Conservation (phyloP, 2,329 filamentous ascomycete species). For the Shiraia sp. region DNA sequence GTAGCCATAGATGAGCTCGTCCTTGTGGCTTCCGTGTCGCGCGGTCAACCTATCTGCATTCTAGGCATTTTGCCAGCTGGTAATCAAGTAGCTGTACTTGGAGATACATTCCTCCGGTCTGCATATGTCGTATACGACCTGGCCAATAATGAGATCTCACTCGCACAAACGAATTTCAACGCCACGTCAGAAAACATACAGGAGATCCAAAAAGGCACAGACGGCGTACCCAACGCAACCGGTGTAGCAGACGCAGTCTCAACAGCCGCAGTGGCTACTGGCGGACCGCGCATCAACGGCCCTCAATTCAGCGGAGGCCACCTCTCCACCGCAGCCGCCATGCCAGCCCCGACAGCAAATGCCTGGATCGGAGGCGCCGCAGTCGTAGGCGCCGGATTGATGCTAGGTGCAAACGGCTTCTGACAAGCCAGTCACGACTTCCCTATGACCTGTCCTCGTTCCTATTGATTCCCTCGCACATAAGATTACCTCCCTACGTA, state of each 20-base stretch:
- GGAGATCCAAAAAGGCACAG: constrained; percentile 57
- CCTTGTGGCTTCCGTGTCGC: constrained; percentile 51
- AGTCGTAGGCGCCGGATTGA: constrained; percentile 32
- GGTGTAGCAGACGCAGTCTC: constrained; percentile 57
- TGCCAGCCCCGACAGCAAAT: constrained; percentile 28
- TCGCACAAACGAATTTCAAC: constrained; percentile 66
- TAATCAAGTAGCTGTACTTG: constrained; percentile 55
- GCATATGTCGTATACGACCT: constrained; percentile 68
- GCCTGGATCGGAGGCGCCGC: constrained; percentile 38
- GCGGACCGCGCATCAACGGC: constrained; percentile 49
- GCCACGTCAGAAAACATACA: constrained; percentile 53
- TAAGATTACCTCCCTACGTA: constrained; percentile 1
- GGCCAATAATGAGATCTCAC: constrained; percentile 61
- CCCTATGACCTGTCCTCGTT: constrained; percentile 7
- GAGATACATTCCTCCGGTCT: constrained; percentile 65
- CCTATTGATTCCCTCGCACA: constrained; percentile 7
- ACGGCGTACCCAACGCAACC: constrained; percentile 58
- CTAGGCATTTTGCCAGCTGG: constrained; percentile 56
- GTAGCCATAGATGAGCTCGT: constrained; percentile 61
- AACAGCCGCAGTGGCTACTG: constrained; percentile 48
- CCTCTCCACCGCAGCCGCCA: constrained; percentile 21
- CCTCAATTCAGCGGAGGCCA: constrained; percentile 22
- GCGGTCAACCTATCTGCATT: constrained; percentile 51
- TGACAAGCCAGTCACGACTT: constrained; percentile 16
- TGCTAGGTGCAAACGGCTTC: constrained; percentile 40